Evolutionary conservation across 208 protist species (phyloP), one percentile per base, ranked within the genome.

Genomic region (Trypanosomatidae sp.): DNA sequence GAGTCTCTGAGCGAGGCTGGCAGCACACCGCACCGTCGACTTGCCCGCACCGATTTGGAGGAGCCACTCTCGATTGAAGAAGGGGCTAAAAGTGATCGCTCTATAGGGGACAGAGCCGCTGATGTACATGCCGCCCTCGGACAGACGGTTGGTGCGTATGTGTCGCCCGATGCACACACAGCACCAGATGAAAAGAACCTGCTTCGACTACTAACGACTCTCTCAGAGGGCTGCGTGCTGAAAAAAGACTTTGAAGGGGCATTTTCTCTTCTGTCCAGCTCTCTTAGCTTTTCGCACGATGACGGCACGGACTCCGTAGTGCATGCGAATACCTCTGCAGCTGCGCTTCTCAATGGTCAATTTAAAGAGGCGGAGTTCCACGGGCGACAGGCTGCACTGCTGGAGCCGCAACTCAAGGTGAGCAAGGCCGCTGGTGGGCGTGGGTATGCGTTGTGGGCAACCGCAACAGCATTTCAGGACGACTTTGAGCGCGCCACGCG

Each of bases 291-390:
- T 77, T 86, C 88, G n/a, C 88, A 95, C 75, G 91, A 94, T 71
- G 78, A 88, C 56, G 73, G 74, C 28, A 76, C 75, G 1, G 74
- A 81, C 15, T 75, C 84, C 36, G 67, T 85, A 25, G 80, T 86
- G 22, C 93, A 97, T 70, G 71, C 84, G 2, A 95, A 97, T 79
- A 75, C 90, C 13, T 77, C 91, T 36, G 73, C 79, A 33, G 81
- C 83, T 56, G 84, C 76, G 1, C 53, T 93, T 9, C 67, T 92
- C 19, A 77, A 85, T 66, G 93, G 89, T 1, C 72, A 85, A n/a
- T 93, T 90, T 41, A 84, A 85, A 68, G 74, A 93, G 10, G 93
- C 91, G 8, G 90, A 92, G 70, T 95, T 87, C 80, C 91, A 95
- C 62, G 89, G 84, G 7, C 72, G 87, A 25, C 88, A 95, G 69